A percentile compares a stretch with the other conserved stretches of the same genome.
Evolutionary conservation across 768 basidiomycete genomes (phyloP).

Genomic region (Russula sp.): DNA sequence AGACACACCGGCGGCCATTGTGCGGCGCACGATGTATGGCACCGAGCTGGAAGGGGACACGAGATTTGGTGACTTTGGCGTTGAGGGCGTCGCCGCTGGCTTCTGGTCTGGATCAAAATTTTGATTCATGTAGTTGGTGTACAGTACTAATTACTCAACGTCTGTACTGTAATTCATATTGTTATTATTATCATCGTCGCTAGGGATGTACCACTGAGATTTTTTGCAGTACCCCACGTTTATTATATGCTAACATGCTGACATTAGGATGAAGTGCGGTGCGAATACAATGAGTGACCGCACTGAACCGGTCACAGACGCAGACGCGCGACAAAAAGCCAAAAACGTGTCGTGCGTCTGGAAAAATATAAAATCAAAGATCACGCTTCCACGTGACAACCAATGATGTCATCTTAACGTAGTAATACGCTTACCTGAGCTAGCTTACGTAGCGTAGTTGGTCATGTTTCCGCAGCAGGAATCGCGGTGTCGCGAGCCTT

Average conservation of each 20-base stretch:
- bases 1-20: constrained; percentile 46
- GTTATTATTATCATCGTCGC: constrained; percentile 24
- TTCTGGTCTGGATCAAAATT: constrained; percentile 61
- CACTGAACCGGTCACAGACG: no score
- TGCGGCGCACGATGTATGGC: constrained; percentile 77
- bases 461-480: no score
- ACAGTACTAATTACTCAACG: background rate
- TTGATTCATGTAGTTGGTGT: constrained; percentile 32
- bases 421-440: no score
- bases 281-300: no score
- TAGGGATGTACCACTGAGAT: constrained; percentile 19
- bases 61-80: constrained; percentile 82
- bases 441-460: no score
- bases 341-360: no score
- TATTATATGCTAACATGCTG: background rate
- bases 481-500: no score
- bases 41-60: constrained; percentile 78
- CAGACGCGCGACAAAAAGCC: no score
- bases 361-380: no score
- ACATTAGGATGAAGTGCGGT: background rate
- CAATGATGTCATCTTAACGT: no score
- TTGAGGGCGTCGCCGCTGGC: constrained; percentile 70
- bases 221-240: constrained; percentile 2
- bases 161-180: constrained; percentile 17
- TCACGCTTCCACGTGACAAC: no score